Conservation (phyloP, 73 alveolate genomes). For the Paramecium primaurelia region DNA sequence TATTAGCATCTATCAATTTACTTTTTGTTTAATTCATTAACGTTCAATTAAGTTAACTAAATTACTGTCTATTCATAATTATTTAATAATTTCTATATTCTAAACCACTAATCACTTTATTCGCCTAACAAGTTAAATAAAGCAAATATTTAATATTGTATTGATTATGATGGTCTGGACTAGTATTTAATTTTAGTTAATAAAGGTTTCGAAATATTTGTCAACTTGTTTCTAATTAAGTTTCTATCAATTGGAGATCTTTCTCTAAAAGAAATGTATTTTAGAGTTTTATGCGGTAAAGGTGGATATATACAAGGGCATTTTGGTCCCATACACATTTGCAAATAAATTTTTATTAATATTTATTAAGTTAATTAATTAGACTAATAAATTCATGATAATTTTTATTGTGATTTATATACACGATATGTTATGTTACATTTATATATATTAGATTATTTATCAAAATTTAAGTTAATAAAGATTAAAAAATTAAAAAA, state of each 20-base stretch:
- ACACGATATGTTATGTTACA: background rate
- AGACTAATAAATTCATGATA: background rate
- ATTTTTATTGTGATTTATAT: background rate
- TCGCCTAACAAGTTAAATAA: background rate
- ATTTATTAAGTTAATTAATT: background rate
- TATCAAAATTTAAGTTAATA: no score
- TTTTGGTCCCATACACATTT: slow-evolving; percentile 11
- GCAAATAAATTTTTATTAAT: background rate
- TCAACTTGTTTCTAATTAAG: background rate
- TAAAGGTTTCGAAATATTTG: background rate
- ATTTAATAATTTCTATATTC: background rate
- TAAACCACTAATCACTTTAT: background rate
- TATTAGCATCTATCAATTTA: background rate
- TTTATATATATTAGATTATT: no score
- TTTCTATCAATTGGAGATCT: slow-evolving; percentile 1
- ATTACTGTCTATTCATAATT: background rate
- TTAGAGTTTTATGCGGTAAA: background rate
- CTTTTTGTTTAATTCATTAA: background rate
- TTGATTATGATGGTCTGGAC: background rate
- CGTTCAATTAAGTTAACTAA: background rate
- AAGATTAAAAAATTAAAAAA: no score
- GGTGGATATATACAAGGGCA: slow-evolving; percentile 3
- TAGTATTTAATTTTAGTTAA: background rate
- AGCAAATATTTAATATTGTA: background rate
- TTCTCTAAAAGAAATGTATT: background rate